phyloP scores from a whole-genome alignment of 345 rosid species.

The Acer saccharum region DNA sequence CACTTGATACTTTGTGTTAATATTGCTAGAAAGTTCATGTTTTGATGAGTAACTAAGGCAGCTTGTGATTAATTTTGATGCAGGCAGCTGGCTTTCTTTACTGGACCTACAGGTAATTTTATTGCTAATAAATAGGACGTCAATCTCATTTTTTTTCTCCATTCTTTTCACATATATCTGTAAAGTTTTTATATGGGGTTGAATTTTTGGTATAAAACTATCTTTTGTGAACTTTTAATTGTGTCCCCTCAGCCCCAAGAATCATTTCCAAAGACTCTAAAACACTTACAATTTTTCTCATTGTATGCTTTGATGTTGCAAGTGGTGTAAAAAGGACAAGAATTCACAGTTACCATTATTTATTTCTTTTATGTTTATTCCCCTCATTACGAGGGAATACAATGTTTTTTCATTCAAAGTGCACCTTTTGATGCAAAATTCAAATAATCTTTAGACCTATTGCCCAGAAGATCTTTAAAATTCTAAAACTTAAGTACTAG shows the following conservation, averaged over 20 bases:
- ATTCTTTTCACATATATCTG: neutral
- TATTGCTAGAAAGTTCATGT: neutral
- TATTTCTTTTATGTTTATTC: neutral
- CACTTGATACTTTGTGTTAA: neutral
- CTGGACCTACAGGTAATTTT: constrained; percentile 46
- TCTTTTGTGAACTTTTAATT: too few relatives aligned
- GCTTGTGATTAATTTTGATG: constrained; percentile 23
- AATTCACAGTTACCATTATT: too few relatives aligned
- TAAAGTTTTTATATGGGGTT: too few relatives aligned
- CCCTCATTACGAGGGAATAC: neutral
- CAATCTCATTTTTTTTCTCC: neutral
- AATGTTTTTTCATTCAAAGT: neutral
- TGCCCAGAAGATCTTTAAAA: neutral
- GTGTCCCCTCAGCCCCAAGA: too few relatives aligned
- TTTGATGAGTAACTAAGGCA: constrained; percentile 13
- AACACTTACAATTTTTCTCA: too few relatives aligned
- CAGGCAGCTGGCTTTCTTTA: constrained; percentile 55
- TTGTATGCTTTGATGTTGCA: too few relatives aligned
- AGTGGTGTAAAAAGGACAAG: too few relatives aligned
- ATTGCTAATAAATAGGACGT: neutral
- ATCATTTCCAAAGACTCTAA: too few relatives aligned
- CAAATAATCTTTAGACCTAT: too few relatives aligned
- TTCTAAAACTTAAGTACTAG: neutral
- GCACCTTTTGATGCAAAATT: neutral
- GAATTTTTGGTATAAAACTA: too few relatives aligned